Evolutionary conservation across 2,329 filamentous ascomycete genomes (phyloP), one percentile per base, ranked within the genome.

Genomic region (Claviceps maximensis): DNA sequence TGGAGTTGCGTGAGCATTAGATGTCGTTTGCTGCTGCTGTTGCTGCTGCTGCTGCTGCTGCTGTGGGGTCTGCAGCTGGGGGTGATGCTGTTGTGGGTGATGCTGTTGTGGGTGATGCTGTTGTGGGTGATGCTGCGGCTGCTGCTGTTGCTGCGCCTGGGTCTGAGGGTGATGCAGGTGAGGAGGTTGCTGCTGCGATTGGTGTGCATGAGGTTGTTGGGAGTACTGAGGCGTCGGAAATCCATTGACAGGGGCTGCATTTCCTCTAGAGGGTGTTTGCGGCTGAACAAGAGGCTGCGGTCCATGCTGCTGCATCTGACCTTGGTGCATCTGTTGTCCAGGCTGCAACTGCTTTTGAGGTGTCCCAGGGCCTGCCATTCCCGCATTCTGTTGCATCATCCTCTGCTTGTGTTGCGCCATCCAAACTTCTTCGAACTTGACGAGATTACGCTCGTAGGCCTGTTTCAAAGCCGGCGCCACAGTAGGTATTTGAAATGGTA

Each of bases 401-500:
- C 74, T 71, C 27, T 72, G 73, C 58, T 73, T 74, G 56, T 80
- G 79, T 59, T 79, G 77, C 36, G 74, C 71, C 38, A 77, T 63
- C 72, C 78, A 86, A 2, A 77, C 78, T 55, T 83, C 79, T 64
- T 96, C 90, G 58, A 95, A 96, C 33, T 83, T 78, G 27, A 78
- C 71, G 6, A 96, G 70, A 58, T 90, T 89, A 38, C 79, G 76
- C 60, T 89, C 84, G 66, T 93, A 95, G 7, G 87, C 76, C 29
- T 77, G 75, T 60, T 83, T 81, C 59, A 96, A 67, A 59, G 93
- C 83, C 54, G 79, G 77, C 2, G 81, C 75, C 0, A 87, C 88
- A 10, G 74, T 78, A 1, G 83, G 84, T 52, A 79, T 71, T 57
- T 87, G 84, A 51, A 76, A 74, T 0, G 77, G 77, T 48, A 88